phyloP scores from a whole-genome alignment of 306 rosid species.

The Cicer bijugum region DNA sequence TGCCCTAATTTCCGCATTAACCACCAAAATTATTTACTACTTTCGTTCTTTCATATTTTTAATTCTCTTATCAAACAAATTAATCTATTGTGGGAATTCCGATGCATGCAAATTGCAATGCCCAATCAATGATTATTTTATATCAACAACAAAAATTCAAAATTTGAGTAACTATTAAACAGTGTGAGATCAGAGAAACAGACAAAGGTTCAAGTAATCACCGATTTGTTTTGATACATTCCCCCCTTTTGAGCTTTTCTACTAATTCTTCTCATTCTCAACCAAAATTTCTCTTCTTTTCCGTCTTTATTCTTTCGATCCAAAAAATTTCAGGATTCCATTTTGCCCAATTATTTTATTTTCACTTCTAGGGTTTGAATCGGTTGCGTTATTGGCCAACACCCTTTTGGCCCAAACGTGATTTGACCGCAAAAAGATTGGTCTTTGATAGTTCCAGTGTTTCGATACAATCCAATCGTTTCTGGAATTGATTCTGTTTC shows the following conservation, averaged over 20 bases:
- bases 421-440: constrained; percentile 35
- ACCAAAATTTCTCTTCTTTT: constrained; percentile 41
- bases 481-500: constrained; percentile 36
- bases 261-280: constrained; percentile 33
- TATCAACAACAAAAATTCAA: not conserved
- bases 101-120: not conserved
- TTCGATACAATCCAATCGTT: constrained; percentile 6
- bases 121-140: not conserved
- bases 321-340: constrained; percentile 16
- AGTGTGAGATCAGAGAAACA: too few relatives aligned
- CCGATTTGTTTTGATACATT: constrained; percentile 23
- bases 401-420: constrained; percentile 30
- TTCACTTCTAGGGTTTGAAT: constrained; percentile 45
- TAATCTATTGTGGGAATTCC: not conserved
- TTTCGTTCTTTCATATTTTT: too few relatives aligned
- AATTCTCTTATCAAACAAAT: too few relatives aligned
- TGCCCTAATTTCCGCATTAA: too few relatives aligned
- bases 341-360: constrained; percentile 23
- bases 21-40: too few relatives aligned
- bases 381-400: constrained; percentile 25
- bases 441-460: constrained; percentile 39
- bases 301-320: constrained; percentile 40
- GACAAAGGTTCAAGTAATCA: not conserved
- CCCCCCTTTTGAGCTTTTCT: constrained; percentile 14
- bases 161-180: not conserved